Conservation (phyloP, 371 early-diverging fungal genomes). For the Nosema muscidifuracis region DNA sequence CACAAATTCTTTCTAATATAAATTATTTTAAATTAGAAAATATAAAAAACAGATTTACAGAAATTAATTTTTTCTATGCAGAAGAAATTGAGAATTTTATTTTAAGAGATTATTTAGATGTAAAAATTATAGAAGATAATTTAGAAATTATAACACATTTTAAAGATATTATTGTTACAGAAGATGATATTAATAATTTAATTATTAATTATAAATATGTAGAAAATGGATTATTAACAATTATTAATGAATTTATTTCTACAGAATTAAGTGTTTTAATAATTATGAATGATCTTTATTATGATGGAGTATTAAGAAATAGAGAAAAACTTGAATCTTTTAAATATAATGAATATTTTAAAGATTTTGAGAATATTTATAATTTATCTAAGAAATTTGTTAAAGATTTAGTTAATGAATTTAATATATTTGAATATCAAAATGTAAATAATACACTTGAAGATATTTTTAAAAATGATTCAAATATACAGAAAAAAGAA, state of each 20-base stretch:
- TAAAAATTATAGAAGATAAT: background rate
- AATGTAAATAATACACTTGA: background rate
- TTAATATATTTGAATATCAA: background rate
- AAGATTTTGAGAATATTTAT: constrained; percentile 1
- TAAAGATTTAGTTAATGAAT: background rate
- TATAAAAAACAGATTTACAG: background rate
- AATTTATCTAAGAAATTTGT: background rate
- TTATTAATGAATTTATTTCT: background rate
- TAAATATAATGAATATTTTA: constrained; percentile 3
- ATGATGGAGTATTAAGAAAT: background rate
- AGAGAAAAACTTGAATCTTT: background rate
- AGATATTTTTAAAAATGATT: background rate
- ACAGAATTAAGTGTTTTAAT: background rate
- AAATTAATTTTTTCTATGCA: background rate
- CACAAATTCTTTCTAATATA: background rate
- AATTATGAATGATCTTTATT: background rate
- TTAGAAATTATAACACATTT: background rate
- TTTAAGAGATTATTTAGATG: background rate
- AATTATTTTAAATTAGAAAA: background rate
- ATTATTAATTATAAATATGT: background rate
- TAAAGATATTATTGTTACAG: background rate
- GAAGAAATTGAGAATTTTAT: constrained; percentile 19
- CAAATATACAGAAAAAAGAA: background rate
- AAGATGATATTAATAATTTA: background rate
- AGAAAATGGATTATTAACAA: background rate